Evolutionary conservation across 495 filamentous ascomycete genomes (phyloP), one percentile per base, ranked within the genome.

Genomic region (Neurospora sp.): DNA sequence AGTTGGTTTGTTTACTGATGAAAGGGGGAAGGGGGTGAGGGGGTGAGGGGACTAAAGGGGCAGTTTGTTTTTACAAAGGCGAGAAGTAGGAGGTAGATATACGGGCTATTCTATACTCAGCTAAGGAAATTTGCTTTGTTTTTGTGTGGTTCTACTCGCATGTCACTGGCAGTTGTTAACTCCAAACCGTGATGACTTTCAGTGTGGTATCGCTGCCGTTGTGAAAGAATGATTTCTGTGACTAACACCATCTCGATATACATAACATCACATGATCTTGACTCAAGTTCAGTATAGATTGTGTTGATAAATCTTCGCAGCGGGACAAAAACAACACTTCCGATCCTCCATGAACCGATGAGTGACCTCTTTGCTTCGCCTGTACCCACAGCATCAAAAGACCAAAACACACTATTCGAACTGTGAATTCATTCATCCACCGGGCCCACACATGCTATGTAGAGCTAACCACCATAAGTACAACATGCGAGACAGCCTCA

Each of bases 1-100:
- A 83, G 78, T 18, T 94, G 87, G 76, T 98, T 90, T 83, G 87
- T 95, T 72, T 97, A 92, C 79, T 96, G 82, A 75, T 38, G 69
- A 40, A 41, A 22, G 10, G 31, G 38, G 44, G 69, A 16, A 42
- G 4, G 69, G 59, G 39, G 31, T 35, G 31, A 3, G 18, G 70
- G 40, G 20, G 42, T 45, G 41, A 31, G 37, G 10, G 9, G 9
- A 27, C n/a, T 37, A 18, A 9, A 31, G 42, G 27, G 18, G 12
- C 9, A 44, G 18, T 38, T 65, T 5, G 18, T n/a, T 61, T 37
- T 40, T 38, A n/a, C 42, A 3, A 9, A 45, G 18, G n/a, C 18
- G n/a, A 9, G 18, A 53, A 53, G 45, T 12, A 53, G 45, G 45
- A 22, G n/a, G 20, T 10, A 53, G 45, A 22, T 12, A 53, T 22